These are phyloP conservation scores for Entomortierella lignicola DNA, from an alignment of 192 early-diverging fungal species.

Conservation along the genomic window DNA sequence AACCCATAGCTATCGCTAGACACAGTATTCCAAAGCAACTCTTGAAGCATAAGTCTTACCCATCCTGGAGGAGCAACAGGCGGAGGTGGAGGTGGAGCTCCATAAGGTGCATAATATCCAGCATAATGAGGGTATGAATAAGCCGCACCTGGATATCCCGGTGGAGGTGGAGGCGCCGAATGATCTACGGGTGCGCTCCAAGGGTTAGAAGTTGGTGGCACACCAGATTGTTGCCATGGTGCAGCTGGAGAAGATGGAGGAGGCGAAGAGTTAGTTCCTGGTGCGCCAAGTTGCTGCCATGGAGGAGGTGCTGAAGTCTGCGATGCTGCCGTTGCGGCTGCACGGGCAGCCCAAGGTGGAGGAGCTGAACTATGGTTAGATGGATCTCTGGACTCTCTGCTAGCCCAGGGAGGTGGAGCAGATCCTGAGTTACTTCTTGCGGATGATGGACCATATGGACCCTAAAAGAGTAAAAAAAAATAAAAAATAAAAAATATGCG, in stretches of 20 bases:
- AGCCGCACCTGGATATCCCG: constrained; percentile 21
- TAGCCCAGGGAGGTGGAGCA: constrained; percentile 50
- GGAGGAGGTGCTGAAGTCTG: constrained; percentile 36
- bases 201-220: constrained; percentile 12
- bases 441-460: constrained; percentile 32
- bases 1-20: background rate
- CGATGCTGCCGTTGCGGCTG: constrained; percentile 25
- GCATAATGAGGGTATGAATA: constrained; percentile 32
- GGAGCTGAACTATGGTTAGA: constrained; percentile 26
- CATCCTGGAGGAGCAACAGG: constrained; percentile 40
- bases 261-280: constrained; percentile 14
- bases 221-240: constrained; percentile 30
- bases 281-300: constrained; percentile 51
- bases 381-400: constrained; percentile 9
- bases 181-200: constrained; percentile 25
- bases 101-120: constrained; percentile 30
- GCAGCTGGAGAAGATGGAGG: constrained; percentile 32
- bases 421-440: constrained; percentile 30
- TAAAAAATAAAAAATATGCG: background rate
- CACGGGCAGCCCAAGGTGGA: constrained; percentile 35
- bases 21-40: background rate
- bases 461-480: constrained; percentile 3
- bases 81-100: constrained; percentile 37
- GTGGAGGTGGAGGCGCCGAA: constrained; percentile 23
- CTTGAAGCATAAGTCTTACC: constrained; percentile 1